These are phyloP conservation scores for Solanum hybrid DNA, from an alignment of 305 asterid species.

Conservation along the genomic window DNA sequence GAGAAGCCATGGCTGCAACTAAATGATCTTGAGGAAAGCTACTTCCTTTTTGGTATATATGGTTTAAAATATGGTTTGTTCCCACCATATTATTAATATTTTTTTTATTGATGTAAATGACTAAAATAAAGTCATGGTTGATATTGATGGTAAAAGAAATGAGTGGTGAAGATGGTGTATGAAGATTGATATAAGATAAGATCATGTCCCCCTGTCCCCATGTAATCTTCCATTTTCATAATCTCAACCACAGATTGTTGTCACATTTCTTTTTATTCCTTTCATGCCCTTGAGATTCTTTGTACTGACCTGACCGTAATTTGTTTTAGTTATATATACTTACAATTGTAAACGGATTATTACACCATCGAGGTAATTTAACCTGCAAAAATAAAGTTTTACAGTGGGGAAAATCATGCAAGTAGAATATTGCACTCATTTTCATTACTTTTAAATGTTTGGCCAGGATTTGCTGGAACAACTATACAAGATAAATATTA, in stretches of 20 bases:
- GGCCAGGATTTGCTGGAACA: neutral
- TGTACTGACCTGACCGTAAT: neutral
- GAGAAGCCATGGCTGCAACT: slow-evolving; percentile 66
- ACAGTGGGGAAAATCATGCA: neutral
- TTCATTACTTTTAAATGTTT: neutral
- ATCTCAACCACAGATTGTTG: slow-evolving; percentile 35
- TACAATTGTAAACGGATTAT: neutral
- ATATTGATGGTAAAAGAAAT: slow-evolving; percentile 19
- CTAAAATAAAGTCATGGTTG: slow-evolving; percentile 28
- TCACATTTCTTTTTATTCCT: neutral
- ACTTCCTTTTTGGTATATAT: slow-evolving; percentile 8
- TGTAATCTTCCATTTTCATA: slow-evolving; percentile 21
- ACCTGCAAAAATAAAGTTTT: neutral
- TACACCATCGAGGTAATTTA: neutral
- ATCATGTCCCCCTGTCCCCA: slow-evolving; percentile 18
- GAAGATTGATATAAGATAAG: slow-evolving; percentile 50
- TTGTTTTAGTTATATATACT: neutral
- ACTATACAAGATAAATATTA: neutral
- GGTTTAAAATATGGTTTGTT: neutral
- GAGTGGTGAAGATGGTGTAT: slow-evolving; percentile 54
- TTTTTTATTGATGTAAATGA: neutral
- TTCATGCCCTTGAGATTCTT: neutral
- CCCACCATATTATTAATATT: neutral
- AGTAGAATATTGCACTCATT: neutral
- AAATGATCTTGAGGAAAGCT: slow-evolving; percentile 10